Evolutionary conservation across 805 yeast genomes (phyloP).

Genomic region (Cyberlindnera bimundalis): DNA sequence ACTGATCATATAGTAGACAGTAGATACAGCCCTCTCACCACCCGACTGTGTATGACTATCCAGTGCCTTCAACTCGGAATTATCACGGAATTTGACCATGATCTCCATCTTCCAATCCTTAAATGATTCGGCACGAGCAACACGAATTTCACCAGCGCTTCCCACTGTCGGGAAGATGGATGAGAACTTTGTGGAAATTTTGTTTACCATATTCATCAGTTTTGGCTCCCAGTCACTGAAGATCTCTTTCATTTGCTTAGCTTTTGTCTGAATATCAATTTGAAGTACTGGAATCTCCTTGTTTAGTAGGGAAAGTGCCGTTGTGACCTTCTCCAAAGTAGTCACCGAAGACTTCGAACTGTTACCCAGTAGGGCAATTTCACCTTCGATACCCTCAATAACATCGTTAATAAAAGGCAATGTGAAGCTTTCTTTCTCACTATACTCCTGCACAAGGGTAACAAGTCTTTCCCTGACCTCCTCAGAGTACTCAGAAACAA

Average conservation of each 20-base stretch:
- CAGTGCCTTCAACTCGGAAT: constrained; percentile 62
- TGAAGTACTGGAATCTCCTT: constrained; percentile 13
- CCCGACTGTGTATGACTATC: constrained; percentile 94
- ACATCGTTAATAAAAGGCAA: constrained; percentile 36
- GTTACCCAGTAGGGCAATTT: constrained; percentile 33
- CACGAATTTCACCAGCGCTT: constrained; percentile 76
- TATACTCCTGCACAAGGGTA: constrained; percentile 38
- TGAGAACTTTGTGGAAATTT: constrained; percentile 63
- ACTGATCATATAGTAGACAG: constrained; percentile 85
- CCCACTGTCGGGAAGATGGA: constrained; percentile 70
- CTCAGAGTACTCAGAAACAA: constrained; percentile 34
- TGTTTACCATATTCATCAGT: constrained; percentile 46
- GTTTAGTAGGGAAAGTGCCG: constrained; percentile 24
- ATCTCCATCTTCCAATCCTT: constrained; percentile 83
- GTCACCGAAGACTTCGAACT: constrained; percentile 37
- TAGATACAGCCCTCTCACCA: constrained; percentile 95
- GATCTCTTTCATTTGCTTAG: constrained; percentile 36
- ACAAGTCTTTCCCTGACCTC: constrained; percentile 39
- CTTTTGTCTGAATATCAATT: constrained; percentile 21
- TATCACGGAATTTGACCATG: constrained; percentile 79
- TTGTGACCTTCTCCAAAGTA: constrained; percentile 30
- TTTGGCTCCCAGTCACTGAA: constrained; percentile 57
- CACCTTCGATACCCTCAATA: constrained; percentile 46
- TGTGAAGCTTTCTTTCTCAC: constrained; percentile 34
- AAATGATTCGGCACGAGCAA: constrained; percentile 51